These are phyloP conservation scores for Metrosideros polymorpha DNA, from an alignment of 441 rosid genomes.

Conservation along the genomic window DNA sequence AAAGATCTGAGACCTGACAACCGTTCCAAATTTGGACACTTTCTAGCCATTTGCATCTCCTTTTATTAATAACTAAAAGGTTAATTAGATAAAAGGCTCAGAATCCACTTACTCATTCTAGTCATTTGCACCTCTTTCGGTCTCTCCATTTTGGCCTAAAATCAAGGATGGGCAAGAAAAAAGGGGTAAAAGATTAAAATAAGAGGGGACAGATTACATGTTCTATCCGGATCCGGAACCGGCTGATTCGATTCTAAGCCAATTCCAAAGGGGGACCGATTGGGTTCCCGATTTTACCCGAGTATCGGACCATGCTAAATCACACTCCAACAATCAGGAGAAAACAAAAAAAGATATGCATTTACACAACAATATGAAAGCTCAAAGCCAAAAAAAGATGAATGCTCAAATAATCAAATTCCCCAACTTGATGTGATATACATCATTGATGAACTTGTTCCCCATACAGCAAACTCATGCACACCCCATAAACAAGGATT, in stretches of 20 bases:
- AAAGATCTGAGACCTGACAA: conserved; percentile 14
- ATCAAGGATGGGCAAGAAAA: neutral
- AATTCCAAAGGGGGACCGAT: neutral
- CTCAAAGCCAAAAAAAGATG: neutral
- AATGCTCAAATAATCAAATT: neutral
- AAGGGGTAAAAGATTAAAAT: neutral
- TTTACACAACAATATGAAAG: neutral
- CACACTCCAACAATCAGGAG: neutral
- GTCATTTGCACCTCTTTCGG: neutral
- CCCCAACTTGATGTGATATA: neutral
- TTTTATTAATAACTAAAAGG: neutral
- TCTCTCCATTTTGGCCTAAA: neutral
- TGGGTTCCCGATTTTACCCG: neutral
- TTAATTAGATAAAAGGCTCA: neutral
- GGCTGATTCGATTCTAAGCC: neutral
- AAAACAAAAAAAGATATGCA: neutral
- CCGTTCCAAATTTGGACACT: conserved; percentile 21
- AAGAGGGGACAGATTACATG: neutral
- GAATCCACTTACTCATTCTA: neutral
- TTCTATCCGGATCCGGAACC: neutral
- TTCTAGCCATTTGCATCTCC: too few relatives aligned
- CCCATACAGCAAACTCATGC: neutral
- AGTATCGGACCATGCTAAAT: neutral
- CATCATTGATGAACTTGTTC: neutral
- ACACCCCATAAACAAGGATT: neutral